Percentiles rank a stretch among this genome's conserved stretches.
Evolutionary conservation across 805 yeast species (phyloP).

Genomic region (Starmerella vaccinii): DNA sequence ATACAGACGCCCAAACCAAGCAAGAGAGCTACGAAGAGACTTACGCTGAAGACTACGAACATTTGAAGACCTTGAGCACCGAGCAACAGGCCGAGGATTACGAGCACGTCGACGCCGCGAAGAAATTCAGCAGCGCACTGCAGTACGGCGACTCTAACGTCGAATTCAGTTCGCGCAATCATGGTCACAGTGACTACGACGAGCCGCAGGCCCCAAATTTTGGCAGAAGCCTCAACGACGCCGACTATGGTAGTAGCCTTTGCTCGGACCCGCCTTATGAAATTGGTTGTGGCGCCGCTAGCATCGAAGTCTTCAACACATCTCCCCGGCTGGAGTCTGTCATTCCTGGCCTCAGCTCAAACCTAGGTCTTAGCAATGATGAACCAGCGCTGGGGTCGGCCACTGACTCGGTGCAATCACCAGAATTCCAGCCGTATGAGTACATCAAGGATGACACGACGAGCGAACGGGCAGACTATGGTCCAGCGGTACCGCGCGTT

Average conservation of each 20-base stretch:
- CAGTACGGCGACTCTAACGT: too few species aligned
- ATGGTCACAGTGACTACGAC: background rate
- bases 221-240: background rate
- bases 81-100: too few species aligned
- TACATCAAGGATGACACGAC: background rate
- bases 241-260: background rate
- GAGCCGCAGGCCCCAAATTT: background rate
- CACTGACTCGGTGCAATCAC: background rate
- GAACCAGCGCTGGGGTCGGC: background rate
- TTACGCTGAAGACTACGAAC: background rate
- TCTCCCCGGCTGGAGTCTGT: background rate
- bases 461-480: background rate
- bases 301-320: background rate
- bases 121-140: too few species aligned
- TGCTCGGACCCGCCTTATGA: background rate
- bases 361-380: background rate
- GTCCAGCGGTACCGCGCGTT: background rate
- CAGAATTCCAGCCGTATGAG: slow-evolving; percentile 5
- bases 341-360: background rate
- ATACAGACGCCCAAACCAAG: background rate
- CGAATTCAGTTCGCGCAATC: background rate
- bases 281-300: too few species aligned
- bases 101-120: too few species aligned
- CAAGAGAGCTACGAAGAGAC: background rate
- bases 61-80: background rate